Base-by-base conservation (phyloP, 1,139 yeast genomes). In the Arxiozyma bovina region DNA sequence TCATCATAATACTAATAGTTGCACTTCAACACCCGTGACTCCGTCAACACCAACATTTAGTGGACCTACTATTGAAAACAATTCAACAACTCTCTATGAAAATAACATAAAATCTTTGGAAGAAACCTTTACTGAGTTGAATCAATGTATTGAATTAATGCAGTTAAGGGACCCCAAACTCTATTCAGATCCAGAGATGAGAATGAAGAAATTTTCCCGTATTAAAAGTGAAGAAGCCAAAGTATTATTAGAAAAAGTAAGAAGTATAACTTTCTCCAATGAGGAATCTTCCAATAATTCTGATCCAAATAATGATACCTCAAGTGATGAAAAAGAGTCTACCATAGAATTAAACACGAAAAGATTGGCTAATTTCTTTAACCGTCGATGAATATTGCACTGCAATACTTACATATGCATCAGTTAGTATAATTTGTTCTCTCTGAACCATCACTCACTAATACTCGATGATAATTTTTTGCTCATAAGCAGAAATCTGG, bases 181-280 rank as follows among this genome's bases (percentile, higher is more conserved):
- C 47, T 83, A 81, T 68, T 76, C 74, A 58, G 82, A 82, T 59
- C 78, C 79, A 23, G 73, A 76, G 30, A 67, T 74, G 12, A 75
- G 89, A 59, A 74, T 78, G 77, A 77, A 82, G 60, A 80, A 80
- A 56, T 85, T 78, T 63, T 81, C 82, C 56, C 77, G 85, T 48
- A 75, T 85, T 48, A 78, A 77, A 57, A 81, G 83, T 0, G 86
- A 81, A 50, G 78, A 77, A 54, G 89, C 87, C 2, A 69, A 75
- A 50, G 62, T 67, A 20, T 67, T 83, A 55, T 68, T 83, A 25
- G 73, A 73, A 30, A 83, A 82, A 60, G 63, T 64, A 18, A 59
- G 56, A 34, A 48, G 54, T 3, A 53, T 55, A 7, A 43, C 55
- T 8, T 53, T 56, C 4, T 54, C 45, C 44, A 40, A 55, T 1